Evolutionary conservation across 2,329 filamentous ascomycete genomes (phyloP), one percentile per base, ranked within the genome.

Genomic region (Pseudogymnoascus sp.): DNA sequence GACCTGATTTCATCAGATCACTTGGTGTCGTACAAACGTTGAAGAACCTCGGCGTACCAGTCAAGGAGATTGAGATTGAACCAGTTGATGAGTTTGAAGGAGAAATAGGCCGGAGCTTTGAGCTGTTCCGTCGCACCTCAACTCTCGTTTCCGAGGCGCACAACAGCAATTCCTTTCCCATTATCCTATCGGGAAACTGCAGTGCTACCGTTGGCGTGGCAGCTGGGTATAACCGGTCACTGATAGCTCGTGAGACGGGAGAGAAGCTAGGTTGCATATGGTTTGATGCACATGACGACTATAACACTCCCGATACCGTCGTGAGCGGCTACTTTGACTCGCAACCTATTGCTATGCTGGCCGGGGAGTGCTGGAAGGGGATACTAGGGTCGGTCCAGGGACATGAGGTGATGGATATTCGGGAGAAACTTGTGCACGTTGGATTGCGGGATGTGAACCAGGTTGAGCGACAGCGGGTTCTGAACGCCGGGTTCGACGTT

Each of bases 251-350:
- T 2, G 18, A 65, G 12, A 23, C 63, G 0, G 62, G 63, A n/a
- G 36, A 63, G 4, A 67, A 71, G 12, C 67, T 76, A 1, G 68
- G 67, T 0, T 77, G 74, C 40, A 67, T 78, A 9, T 79, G 76
- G 69, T 77, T 79, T 59, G 77, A 79, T 56, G 77, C 76, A 2
- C 77, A 79, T 53, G 76, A 78, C 60, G 77, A 79, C 62, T 72
- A 76, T 59, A 73, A 76, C 49, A 74, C 71, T 0, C 75, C 75
- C 0, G 71, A 72, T 21, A 73, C 73, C 25, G 70, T 74, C 4
- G 65, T 69, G 9, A 75, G 73, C 60, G 75, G 75, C 1, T 77
- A 77, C 40, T 68, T 77, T 5, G 75, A 77, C 62, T 72, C 71
- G 0, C 75, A 76, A 72, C 74, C 69, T 0, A 63, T 75, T 3